These are phyloP conservation scores for Priceomyces medius DNA, from an alignment of 805 yeast genomes.

Conservation along the genomic window DNA sequence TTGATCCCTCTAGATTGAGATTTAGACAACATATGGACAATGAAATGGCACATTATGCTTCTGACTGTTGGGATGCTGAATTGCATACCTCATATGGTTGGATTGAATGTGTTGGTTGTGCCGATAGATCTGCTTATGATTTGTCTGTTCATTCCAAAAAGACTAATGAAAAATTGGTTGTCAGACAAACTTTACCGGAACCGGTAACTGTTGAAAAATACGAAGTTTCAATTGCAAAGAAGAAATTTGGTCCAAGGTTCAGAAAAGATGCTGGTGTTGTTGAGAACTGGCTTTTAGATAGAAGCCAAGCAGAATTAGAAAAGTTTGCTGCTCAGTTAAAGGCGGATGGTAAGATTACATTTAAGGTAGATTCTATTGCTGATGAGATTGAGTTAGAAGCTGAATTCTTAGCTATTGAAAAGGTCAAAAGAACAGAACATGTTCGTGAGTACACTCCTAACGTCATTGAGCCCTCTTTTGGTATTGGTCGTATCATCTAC, in stretches of 20 bases:
- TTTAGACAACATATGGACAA: constrained; percentile 98
- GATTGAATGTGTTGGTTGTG: constrained; percentile 99
- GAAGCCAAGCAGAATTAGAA: constrained; percentile 85
- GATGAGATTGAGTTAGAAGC: constrained; percentile 69
- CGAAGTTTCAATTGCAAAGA: constrained; percentile 87
- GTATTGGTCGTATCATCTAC: constrained; percentile 96
- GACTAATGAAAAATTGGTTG: constrained; percentile 93
- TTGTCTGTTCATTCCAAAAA: constrained; percentile 91
- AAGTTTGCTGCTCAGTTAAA: constrained; percentile 68
- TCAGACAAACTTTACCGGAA: constrained; percentile 82
- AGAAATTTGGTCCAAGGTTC: constrained; percentile 96
- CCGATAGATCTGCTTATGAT: constrained; percentile 98
- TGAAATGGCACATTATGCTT: constrained; percentile 99
- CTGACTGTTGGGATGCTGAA: constrained; percentile 99
- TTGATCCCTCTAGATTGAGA: constrained; percentile 77
- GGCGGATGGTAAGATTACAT: constrained; percentile 59
- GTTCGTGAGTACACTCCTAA: constrained; percentile 94
- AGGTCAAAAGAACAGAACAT: constrained; percentile 80
- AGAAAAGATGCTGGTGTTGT: constrained; percentile 95
- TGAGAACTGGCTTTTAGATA: constrained; percentile 69
- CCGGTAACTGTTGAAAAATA: constrained; percentile 80
- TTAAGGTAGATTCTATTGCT: constrained; percentile 64
- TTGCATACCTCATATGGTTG: constrained; percentile 94
- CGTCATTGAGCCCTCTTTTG: constrained; percentile 98
- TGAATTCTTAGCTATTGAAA: constrained; percentile 70